Percentiles rank a stretch among this genome's conserved stretches.
phyloP scores from a whole-genome alignment of 257 asterid genomes.

The Rhazya stricta region DNA sequence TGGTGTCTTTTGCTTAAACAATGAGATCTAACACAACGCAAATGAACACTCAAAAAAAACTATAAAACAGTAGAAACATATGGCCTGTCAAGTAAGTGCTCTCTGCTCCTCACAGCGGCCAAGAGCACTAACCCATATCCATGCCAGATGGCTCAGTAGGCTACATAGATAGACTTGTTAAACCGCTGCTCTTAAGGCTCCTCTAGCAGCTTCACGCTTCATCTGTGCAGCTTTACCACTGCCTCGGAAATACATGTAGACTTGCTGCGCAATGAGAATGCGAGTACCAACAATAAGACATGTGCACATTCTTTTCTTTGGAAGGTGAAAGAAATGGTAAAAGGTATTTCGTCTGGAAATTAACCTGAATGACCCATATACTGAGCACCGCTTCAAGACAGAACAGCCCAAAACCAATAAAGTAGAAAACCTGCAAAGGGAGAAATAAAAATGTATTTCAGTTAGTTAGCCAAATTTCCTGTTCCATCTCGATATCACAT shows the following conservation, averaged over 20 bases:
- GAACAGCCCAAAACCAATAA: slow-evolving; percentile 90
- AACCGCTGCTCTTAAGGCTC: slow-evolving; percentile 42
- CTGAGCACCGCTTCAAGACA: slow-evolving; percentile 83
- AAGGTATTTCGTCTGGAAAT: neutral
- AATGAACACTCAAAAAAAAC: neutral
- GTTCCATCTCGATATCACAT: neutral
- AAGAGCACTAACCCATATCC: neutral
- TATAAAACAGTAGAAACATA: neutral
- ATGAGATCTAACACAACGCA: neutral
- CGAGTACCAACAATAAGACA: neutral
- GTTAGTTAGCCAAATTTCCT: neutral
- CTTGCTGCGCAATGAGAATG: slow-evolving; percentile 39
- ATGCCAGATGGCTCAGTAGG: neutral
- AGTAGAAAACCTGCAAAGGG: slow-evolving; percentile 70
- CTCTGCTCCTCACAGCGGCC: neutral
- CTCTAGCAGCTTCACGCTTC: slow-evolving; percentile 51
- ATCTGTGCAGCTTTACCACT: slow-evolving; percentile 50
- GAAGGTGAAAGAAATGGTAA: neutral
- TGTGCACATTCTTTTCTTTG: neutral
- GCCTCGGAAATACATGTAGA: slow-evolving; percentile 57
- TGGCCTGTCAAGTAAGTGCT: neutral
- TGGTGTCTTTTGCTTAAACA: no score
- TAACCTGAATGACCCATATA: slow-evolving; percentile 96
- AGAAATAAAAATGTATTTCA: neutral
- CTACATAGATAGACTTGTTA: neutral